A percentile compares a stretch with the other conserved stretches of the same genome.
Conservation (phyloP, 257 asterid species). For the Solanum megistacrolobum region DNA sequence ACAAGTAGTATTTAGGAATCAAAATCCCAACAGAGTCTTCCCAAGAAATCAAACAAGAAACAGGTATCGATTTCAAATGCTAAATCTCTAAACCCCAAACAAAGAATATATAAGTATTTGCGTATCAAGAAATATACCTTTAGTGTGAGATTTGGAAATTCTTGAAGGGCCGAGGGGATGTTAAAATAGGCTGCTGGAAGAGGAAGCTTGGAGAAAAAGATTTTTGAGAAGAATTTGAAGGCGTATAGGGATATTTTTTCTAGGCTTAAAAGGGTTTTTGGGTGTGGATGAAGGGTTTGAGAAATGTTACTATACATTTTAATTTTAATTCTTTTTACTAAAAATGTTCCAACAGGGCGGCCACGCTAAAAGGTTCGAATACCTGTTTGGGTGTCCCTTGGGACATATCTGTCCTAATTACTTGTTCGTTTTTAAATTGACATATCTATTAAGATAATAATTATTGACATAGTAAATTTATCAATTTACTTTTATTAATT, state of each 20-base stretch:
- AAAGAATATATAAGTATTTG: background rate
- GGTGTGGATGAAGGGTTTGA: background rate
- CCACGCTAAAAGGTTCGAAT: background rate
- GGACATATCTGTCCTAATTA: background rate
- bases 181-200: background rate
- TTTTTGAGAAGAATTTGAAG: background rate
- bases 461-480: too few relatives aligned
- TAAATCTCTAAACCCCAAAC: background rate
- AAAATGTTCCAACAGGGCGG: background rate
- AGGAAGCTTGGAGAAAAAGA: constrained; percentile 7
- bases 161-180: background rate
- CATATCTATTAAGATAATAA: too few relatives aligned
- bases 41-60: background rate
- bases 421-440: too few relatives aligned
- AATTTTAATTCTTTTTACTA: background rate
- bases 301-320: background rate
- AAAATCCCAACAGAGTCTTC: background rate
- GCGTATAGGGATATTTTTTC: background rate
- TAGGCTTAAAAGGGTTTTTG: background rate
- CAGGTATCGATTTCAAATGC: background rate
- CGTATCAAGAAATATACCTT: background rate
- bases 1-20: background rate
- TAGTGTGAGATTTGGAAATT: background rate
- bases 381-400: background rate
- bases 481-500: too few relatives aligned